Conservation (phyloP, 805 yeast genomes). For the Zygotorulaspora danielsina region DNA sequence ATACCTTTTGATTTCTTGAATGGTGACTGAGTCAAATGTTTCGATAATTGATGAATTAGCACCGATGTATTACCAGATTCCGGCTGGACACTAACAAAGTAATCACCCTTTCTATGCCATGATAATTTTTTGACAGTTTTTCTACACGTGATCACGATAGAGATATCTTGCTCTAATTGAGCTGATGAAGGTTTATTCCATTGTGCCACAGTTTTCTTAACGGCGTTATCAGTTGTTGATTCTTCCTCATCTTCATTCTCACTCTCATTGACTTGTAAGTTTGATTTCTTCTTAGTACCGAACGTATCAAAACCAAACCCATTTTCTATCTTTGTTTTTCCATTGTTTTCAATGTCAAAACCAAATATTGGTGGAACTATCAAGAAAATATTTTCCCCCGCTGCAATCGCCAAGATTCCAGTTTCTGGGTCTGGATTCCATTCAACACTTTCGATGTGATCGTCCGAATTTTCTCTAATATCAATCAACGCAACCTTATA, state of each 20-base stretch:
- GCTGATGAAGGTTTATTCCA: constrained; percentile 77
- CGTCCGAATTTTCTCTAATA: constrained; percentile 57
- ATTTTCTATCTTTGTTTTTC: constrained; percentile 72
- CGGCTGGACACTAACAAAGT: constrained; percentile 95
- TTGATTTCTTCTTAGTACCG: constrained; percentile 48
- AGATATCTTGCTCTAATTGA: constrained; percentile 62
- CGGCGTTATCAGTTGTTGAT: constrained; percentile 24
- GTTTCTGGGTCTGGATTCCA: constrained; percentile 81
- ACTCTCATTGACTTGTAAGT: constrained; percentile 38
- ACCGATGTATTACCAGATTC: constrained; percentile 85
- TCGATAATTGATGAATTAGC: constrained; percentile 88
- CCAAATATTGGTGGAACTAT: constrained; percentile 91
- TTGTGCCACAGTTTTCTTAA: constrained; percentile 56
- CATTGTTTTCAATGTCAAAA: constrained; percentile 75
- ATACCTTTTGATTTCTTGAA: constrained; percentile 90
- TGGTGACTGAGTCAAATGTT: constrained; percentile 93
- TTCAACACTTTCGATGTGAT: constrained; percentile 71
- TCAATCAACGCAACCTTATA: constrained; percentile 55
- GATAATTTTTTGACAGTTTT: constrained; percentile 73
- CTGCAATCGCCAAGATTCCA: constrained; percentile 81
- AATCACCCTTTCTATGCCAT: constrained; percentile 98
- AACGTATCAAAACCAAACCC: constrained; percentile 86
- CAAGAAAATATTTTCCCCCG: constrained; percentile 74
- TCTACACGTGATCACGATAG: constrained; percentile 62
- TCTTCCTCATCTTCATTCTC: constrained; percentile 41